phyloP scores from a whole-genome alignment of 1,284 basidiomycete genomes.

The Trichosporon coremiiforme region DNA sequence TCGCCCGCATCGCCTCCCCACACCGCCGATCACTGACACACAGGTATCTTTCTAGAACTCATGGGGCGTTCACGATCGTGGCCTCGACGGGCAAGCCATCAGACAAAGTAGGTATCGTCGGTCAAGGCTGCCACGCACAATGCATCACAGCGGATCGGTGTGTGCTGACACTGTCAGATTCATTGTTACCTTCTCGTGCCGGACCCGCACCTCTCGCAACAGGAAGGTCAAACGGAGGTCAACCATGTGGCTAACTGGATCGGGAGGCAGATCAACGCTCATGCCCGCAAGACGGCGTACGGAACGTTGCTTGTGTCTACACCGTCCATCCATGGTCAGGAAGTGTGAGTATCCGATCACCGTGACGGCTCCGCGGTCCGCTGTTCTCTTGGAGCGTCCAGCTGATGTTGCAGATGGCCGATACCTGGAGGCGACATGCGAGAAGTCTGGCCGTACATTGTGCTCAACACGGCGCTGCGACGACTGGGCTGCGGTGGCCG shows the following conservation, averaged over 20 bases:
- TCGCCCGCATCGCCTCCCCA: neutral
- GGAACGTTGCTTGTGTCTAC: constrained; percentile 48
- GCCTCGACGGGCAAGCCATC: constrained; percentile 51
- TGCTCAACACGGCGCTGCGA: constrained; percentile 50
- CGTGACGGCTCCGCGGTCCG: no score
- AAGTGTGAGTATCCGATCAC: constrained; percentile 40
- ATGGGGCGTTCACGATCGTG: constrained; percentile 50
- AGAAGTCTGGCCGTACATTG: constrained; percentile 47
- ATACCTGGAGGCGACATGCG: constrained; percentile 50
- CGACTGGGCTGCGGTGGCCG: constrained; percentile 53
- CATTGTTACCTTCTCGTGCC: constrained; percentile 48
- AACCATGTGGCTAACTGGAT: constrained; percentile 38
- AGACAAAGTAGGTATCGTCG: constrained; percentile 39
- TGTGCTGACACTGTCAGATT: constrained; percentile 36
- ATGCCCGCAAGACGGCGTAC: constrained; percentile 42
- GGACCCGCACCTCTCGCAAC: constrained; percentile 33
- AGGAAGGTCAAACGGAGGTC: constrained; percentile 38
- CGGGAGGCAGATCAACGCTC: constrained; percentile 38
- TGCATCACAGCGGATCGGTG: neutral
- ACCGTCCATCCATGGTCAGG: constrained; percentile 48
- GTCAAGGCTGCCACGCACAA: neutral
- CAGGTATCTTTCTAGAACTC: constrained; percentile 50
- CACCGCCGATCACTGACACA: constrained; percentile 20
- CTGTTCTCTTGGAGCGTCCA: neutral
- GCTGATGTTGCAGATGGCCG: constrained; percentile 33